Conservation (phyloP, 1,284 basidiomycete genomes). For the Cutaneotrichosporon cavernicola region DNA sequence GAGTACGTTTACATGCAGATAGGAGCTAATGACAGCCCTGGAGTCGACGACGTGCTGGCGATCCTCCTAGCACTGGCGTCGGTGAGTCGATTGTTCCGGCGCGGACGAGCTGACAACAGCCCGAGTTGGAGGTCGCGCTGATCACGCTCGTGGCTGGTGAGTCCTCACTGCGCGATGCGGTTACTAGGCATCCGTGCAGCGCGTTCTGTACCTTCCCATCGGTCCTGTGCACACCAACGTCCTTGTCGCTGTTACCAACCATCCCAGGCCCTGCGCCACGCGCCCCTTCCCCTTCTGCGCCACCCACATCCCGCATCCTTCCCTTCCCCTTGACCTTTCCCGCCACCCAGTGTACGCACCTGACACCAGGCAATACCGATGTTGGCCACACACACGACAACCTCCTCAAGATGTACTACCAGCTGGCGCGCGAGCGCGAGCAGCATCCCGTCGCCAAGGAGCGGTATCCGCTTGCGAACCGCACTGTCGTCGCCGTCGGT, state of each 20-base stretch:
- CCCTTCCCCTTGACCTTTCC: conserved; percentile 6
- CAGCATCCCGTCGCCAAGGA: conserved; percentile 59
- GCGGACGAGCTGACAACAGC: conserved; percentile 47
- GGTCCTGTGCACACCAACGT: neutral
- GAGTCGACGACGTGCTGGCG: conserved; percentile 86
- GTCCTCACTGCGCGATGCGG: conserved; percentile 26
- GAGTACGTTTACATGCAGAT: conserved; percentile 30
- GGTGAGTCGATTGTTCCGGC: conserved; percentile 27
- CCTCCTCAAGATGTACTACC: conserved; percentile 73
- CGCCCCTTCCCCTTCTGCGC: too few species aligned
- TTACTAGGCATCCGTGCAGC: too few species aligned
- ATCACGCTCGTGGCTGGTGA: conserved; percentile 74
- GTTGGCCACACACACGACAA: conserved; percentile 59
- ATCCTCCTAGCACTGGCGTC: conserved; percentile 53
- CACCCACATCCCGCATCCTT: too few species aligned
- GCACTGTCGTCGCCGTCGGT: conserved; percentile 67
- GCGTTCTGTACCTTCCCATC: neutral
- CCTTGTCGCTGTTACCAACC: neutral
- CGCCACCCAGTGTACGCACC: neutral
- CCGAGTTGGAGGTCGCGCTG: conserved; percentile 66
- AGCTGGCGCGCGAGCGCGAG: conserved; percentile 66
- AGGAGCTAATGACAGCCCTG: conserved; percentile 50
- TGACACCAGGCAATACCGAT: conserved; percentile 67
- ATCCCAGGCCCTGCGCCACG: too few species aligned
- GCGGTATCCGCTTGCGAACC: conserved; percentile 66